phyloP scores from a whole-genome alignment of 2,329 filamentous ascomycete species.

The Pseudogymnoascus sp. region DNA sequence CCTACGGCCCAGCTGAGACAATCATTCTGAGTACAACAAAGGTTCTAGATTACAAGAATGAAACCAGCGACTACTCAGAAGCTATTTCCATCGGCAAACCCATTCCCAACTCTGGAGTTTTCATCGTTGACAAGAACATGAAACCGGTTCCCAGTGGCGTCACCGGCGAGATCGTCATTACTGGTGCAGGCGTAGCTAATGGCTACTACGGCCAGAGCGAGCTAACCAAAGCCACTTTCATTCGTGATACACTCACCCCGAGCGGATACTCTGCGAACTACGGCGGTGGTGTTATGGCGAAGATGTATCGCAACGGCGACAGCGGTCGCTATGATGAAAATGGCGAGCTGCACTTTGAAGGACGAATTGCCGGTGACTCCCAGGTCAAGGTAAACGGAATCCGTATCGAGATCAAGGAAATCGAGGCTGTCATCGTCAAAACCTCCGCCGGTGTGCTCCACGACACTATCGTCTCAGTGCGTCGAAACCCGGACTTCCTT shows the following conservation, averaged over 20 bases:
- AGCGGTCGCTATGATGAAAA: constrained; percentile 26
- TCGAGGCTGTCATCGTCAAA: constrained; percentile 25
- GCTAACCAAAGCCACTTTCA: background rate
- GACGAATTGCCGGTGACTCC: constrained; percentile 28
- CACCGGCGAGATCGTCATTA: constrained; percentile 35
- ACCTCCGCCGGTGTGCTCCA: constrained; percentile 19
- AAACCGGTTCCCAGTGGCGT: constrained; percentile 31
- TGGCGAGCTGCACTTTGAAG: constrained; percentile 24
- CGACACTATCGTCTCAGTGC: constrained; percentile 21
- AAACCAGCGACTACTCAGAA: background rate
- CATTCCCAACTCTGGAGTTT: constrained; percentile 21
- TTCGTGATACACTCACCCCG: too few species aligned
- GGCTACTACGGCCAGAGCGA: constrained; percentile 30
- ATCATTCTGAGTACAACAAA: constrained; percentile 13
- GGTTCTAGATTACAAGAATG: constrained; percentile 18
- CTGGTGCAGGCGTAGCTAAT: constrained; percentile 28
- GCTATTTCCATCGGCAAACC: constrained; percentile 10
- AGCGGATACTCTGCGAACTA: too few species aligned
- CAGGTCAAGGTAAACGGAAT: constrained; percentile 31
- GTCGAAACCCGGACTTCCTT: constrained; percentile 21
- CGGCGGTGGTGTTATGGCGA: too few species aligned
- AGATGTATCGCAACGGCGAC: constrained; percentile 33
- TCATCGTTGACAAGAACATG: constrained; percentile 33
- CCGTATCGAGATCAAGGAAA: constrained; percentile 35
- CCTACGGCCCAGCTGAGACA: constrained; percentile 9